Conservation (phyloP, 2,329 filamentous ascomycete species). For the Colletotrichum brevisporum region DNA sequence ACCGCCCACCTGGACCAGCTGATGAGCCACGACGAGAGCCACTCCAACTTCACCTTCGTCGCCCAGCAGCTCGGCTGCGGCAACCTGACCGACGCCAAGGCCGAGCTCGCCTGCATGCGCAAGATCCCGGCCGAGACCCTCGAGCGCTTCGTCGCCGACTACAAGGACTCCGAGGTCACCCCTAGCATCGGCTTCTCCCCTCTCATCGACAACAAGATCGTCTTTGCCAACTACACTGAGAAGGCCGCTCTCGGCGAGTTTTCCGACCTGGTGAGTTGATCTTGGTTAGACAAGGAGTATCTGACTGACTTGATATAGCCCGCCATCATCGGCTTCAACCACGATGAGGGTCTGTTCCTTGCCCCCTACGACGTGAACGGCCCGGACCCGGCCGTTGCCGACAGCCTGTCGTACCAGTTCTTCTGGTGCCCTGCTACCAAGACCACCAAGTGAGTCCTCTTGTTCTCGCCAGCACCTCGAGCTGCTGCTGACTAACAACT, state of each 20-base stretch:
- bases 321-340: constrained; percentile 37
- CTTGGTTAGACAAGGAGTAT: background rate
- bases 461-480: fast-evolving
- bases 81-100: constrained; percentile 49
- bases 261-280: constrained; percentile 21
- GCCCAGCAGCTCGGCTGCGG: constrained; percentile 54
- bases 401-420: constrained; percentile 30
- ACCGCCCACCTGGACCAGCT: constrained; percentile 47
- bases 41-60: constrained; percentile 56
- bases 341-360: constrained; percentile 34
- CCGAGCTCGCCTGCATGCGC: constrained; percentile 55
- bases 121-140: constrained; percentile 50
- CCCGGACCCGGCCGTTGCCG: constrained; percentile 20
- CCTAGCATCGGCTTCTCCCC: constrained; percentile 50
- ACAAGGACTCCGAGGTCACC: constrained; percentile 45
- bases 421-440: constrained; percentile 38
- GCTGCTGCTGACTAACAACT: background rate
- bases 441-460: constrained; percentile 27
- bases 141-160: constrained; percentile 48
- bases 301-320: constrained; percentile 6
- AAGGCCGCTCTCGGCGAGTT: constrained; percentile 35
- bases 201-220: constrained; percentile 47
- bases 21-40: constrained; percentile 50
- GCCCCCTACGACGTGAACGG: constrained; percentile 34
- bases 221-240: constrained; percentile 52